Evolutionary conservation across 2,329 filamentous ascomycete genomes (phyloP), one percentile per base, ranked within the genome.

Genomic region (Colletotrichum cereale): DNA sequence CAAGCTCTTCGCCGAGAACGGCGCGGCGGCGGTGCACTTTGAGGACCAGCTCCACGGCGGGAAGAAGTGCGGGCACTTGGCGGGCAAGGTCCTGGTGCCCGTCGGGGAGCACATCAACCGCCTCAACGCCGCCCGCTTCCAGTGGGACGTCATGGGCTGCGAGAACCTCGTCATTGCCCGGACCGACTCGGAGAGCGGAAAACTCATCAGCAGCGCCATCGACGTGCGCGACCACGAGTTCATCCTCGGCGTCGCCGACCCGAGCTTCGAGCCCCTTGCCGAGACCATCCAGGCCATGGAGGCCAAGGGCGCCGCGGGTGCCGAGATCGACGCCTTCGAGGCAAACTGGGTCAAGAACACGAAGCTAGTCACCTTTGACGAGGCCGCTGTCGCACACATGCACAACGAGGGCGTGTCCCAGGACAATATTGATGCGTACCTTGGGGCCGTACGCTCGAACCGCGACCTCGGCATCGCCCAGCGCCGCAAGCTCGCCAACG

Each of bases 21-120:
- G 96, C 64, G 96, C 96, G 1, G 96, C 96, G 0, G 96, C 93
- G 11, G 96, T 99, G 2, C 96, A 99, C 82, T 97, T 99, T 73
- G 96, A 99, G 82, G 96, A 99, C 79, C 96, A 99, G 83, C 89
- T 98, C 57, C 96, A 98, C 79, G 96, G 96, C 53, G 96, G 96
- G 73, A 99, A 99, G 87, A 99, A 98, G 84, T 99, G 96, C 79
- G 96, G 96, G 21, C 96, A 99, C 83, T 85, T 98, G 73, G 96
- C 96, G 0, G 96, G 96, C 75, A 99, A 98, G 81, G 96, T 98
- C 2, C 86, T 99, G 11, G 96, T 98, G 3, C 96, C 96, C 0
- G 90, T 95, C 0, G 93, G 95, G 72, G 96, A 98, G 80, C 96
- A 99, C 84, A 97, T 98, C 86, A 98, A 97, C 84, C 92, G 96